Evolutionary conservation across 2,329 filamentous ascomycete genomes (phyloP).

Genomic region (Nothophaeocryptopus gaeumannii): DNA sequence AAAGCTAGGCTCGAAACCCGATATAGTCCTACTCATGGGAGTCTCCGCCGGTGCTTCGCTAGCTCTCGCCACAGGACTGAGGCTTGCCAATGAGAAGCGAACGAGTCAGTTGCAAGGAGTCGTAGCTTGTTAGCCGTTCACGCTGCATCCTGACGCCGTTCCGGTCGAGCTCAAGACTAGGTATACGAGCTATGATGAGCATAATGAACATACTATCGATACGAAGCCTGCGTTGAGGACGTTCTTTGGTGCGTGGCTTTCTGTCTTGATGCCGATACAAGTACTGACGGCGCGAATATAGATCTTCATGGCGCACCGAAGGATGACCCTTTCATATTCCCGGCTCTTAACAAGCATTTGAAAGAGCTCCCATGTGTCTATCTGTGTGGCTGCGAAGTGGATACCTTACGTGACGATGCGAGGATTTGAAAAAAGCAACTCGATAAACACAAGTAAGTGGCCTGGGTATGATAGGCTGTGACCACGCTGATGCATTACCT

Average conservation of each 20-base stretch:
- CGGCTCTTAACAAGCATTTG: constrained; percentile 31
- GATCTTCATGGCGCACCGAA: constrained; percentile 11
- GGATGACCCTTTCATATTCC: constrained; percentile 18
- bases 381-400: constrained; percentile 13
- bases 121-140: constrained; percentile 18
- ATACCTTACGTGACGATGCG: constrained; percentile 19
- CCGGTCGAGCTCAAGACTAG: constrained; percentile 12
- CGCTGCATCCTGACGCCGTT: constrained; percentile 18
- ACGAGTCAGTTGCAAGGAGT: constrained; percentile 12
- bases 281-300: background rate
- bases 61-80: constrained; percentile 13
- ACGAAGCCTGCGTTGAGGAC: constrained; percentile 15
- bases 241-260: constrained; percentile 9
- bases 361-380: constrained; percentile 18
- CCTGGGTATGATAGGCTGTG: background rate
- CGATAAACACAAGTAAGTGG: constrained; percentile 12
- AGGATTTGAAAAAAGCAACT: constrained; percentile 14
- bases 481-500: background rate
- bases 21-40: constrained; percentile 14
- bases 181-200: constrained; percentile 17
- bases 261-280: background rate
- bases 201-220: constrained; percentile 14
- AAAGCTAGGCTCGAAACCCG: constrained; percentile 8
- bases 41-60: constrained; percentile 18
- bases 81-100: constrained; percentile 10